These are phyloP conservation scores for Geotrichum siamense DNA, from an alignment of 1,139 yeast species.

Conservation along the genomic window DNA sequence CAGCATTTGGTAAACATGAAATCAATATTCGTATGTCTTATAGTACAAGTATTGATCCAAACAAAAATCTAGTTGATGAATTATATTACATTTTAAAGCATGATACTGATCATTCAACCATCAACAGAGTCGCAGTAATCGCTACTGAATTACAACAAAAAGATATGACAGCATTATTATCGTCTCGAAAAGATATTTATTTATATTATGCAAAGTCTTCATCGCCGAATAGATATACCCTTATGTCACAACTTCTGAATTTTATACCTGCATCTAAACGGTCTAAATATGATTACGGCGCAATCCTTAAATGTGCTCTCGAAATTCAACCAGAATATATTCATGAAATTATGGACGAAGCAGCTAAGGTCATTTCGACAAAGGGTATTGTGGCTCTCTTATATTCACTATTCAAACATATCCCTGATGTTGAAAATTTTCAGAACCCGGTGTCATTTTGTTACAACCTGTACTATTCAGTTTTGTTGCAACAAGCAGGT, in stretches of 20 bases:
- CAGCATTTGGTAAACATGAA: no score
- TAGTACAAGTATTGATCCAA: not conserved
- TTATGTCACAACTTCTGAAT: constrained; percentile 5
- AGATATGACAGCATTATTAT: not conserved
- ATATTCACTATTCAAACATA: constrained; percentile 11
- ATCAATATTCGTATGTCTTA: no score
- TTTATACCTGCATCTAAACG: constrained; percentile 7
- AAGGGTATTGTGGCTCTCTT: constrained; percentile 13
- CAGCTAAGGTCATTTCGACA: constrained; percentile 8
- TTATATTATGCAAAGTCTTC: not conserved
- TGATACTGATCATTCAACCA: not conserved
- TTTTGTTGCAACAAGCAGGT: constrained; percentile 15
- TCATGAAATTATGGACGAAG: constrained; percentile 7
- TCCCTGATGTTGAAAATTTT: not conserved
- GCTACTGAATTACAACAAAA: not conserved
- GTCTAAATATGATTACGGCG: constrained; percentile 16
- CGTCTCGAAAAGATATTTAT: constrained; percentile 6
- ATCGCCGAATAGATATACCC: not conserved
- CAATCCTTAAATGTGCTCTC: constrained; percentile 5
- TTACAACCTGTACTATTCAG: constrained; percentile 12
- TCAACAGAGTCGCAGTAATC: not conserved
- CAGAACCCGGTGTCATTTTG: constrained; percentile 6
- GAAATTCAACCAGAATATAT: constrained; percentile 9
- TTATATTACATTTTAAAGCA: not conserved
- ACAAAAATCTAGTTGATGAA: not conserved